A percentile compares a stretch with the other conserved stretches of the same genome.
Evolutionary conservation across 805 yeast species (phyloP).

Genomic region (Clavispora santaluciae): DNA sequence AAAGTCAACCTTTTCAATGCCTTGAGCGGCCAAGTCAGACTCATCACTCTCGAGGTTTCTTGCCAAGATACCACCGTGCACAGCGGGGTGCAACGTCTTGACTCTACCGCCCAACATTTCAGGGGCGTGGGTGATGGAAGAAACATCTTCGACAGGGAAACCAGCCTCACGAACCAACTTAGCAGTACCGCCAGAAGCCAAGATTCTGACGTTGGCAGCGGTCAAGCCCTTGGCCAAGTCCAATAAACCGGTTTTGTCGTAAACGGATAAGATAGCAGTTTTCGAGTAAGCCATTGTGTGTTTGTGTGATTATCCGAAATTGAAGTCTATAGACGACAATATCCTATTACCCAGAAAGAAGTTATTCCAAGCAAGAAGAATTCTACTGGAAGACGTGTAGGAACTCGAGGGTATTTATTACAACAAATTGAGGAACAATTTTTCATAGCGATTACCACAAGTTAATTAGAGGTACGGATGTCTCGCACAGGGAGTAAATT

Average conservation of each 20-base stretch:
- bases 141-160: slow-evolving; percentile 94
- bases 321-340: neutral
- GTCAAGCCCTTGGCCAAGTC: slow-evolving; percentile 95
- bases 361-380: neutral
- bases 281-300: slow-evolving; percentile 43
- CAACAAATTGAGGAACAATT: neutral
- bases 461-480: slow-evolving; percentile 1
- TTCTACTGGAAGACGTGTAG: neutral
- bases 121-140: slow-evolving; percentile 94
- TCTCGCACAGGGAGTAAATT: neutral
- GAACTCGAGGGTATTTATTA: neutral
- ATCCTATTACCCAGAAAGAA: neutral
- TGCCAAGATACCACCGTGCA: slow-evolving; percentile 96
- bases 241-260: slow-evolving; percentile 93
- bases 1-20: slow-evolving; percentile 92
- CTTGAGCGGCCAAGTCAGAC: slow-evolving; percentile 79
- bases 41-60: slow-evolving; percentile 90
- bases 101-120: slow-evolving; percentile 99
- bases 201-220: slow-evolving; percentile 81
- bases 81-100: slow-evolving; percentile 97
- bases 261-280: slow-evolving; percentile 94
- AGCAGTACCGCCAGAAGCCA: slow-evolving; percentile 98
- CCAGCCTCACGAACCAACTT: slow-evolving; percentile 93
- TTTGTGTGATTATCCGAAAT: neutral
- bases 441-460: neutral